Evolutionary conservation across 106 monocot genomes (phyloP), one percentile per base, ranked within the genome.

Genomic region (Chionographis japonica): DNA sequence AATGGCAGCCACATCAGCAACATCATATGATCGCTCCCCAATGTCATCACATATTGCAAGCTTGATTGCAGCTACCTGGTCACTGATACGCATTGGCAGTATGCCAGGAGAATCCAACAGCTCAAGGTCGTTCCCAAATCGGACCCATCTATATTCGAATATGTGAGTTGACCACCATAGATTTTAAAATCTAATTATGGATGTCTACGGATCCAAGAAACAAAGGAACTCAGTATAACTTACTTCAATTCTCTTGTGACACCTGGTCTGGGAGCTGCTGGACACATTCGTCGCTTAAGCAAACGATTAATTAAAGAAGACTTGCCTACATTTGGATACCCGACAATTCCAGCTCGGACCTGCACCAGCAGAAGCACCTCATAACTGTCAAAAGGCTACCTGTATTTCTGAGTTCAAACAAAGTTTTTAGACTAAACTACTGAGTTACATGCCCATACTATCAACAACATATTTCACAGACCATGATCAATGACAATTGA

Each of bases 31-130:
- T 73, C 93, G 80, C 71, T 98, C 98, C 4, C 93, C 98, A 39
- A 98, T 98, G 68, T 93, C 98, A 79, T 98, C 98, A 68, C 98
- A 98, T 58, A 98, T 93, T 18, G 98, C 98, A 61, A 98, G 87
- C 72, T 93, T 98, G 40, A 98, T 85, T 56, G 93, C 92, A 74
- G 93, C 79, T 63, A 74, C 61, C 71, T 98, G 98, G 60, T 98
- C 98, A 72, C 82, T 90, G 6, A 98, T 90, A 54, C 98, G 72
- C 93, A 98, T 98, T 43, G 98, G 93, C 43, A 98, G 41, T 69
- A 98, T 93, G n/a, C 98, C 98, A 67, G 93, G 98, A 20, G 98
- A 93, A 54, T 98, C 98, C 68, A 98, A 75, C 65, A 98, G 66
- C 66, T 93, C 93, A 11, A 98, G 68, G 71, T 98, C 98, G 56